phyloP scores from a whole-genome alignment of 345 rosid species.

The Hevea brasiliensis region DNA sequence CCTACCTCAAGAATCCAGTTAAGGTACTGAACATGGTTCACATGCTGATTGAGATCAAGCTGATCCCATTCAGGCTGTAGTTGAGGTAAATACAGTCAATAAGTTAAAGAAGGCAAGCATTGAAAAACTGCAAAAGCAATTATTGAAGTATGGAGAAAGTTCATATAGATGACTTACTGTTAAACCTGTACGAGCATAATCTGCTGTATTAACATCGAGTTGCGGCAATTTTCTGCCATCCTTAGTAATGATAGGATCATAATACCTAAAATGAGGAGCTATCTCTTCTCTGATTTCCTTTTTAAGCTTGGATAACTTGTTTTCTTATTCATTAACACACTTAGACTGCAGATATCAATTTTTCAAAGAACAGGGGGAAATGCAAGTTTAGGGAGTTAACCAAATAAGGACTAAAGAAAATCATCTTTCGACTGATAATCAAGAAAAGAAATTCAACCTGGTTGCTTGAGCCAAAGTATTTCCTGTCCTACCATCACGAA shows the following conservation, averaged over 20 bases:
- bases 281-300: constrained; percentile 23
- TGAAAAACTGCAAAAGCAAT: too few species aligned
- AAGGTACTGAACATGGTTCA: constrained; percentile 18
- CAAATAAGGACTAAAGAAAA: background rate
- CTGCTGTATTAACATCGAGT: constrained; percentile 16
- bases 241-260: constrained; percentile 7
- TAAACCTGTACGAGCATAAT: constrained; percentile 9
- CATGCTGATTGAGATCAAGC: constrained; percentile 26
- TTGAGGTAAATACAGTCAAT: background rate
- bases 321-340: constrained; percentile 30
- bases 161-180: background rate
- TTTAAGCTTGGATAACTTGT: constrained; percentile 22
- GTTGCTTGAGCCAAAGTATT: constrained; percentile 17
- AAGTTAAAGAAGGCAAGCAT: background rate
- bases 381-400: background rate
- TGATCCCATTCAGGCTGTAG: constrained; percentile 15
- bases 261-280: constrained; percentile 3
- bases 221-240: background rate
- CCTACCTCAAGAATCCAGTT: constrained; percentile 22
- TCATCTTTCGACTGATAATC: too few species aligned
- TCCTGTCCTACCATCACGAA: constrained; percentile 22
- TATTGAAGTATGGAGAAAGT: too few species aligned
- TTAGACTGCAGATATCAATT: constrained; percentile 8
- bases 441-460: constrained; percentile 6
- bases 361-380: too few species aligned